Evolutionary conservation across 768 basidiomycete genomes (phyloP).

Genomic region (Fibroporia radiculosa): DNA sequence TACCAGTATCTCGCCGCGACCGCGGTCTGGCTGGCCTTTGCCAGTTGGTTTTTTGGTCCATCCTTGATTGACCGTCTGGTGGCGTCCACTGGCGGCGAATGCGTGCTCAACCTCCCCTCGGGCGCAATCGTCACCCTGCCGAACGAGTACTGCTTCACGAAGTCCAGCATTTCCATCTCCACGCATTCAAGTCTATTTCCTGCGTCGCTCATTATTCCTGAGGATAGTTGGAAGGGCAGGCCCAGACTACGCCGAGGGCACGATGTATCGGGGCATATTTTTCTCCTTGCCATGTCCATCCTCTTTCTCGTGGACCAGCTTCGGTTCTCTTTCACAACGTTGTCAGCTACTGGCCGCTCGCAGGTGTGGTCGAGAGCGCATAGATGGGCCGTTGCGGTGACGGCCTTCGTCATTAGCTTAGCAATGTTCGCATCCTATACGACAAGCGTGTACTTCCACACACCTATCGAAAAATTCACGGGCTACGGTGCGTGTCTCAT

Average conservation of each 20-base stretch:
- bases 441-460: constrained; percentile 88
- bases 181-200: constrained; percentile 63
- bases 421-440: constrained; percentile 74
- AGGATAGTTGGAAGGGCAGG: constrained; percentile 34
- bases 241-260: constrained; percentile 77
- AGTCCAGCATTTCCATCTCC: constrained; percentile 41
- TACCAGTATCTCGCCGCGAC: constrained; percentile 53
- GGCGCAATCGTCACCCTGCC: constrained; percentile 50
- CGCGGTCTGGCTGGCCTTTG: constrained; percentile 64
- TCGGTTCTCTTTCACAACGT: constrained; percentile 36
- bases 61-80: constrained; percentile 62
- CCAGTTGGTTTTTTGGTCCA: constrained; percentile 86
- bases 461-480: constrained; percentile 78
- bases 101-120: constrained; percentile 55
- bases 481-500: constrained; percentile 66
- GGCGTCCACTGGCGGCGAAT: constrained; percentile 65
- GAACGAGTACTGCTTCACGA: constrained; percentile 45
- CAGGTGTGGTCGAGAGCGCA: constrained; percentile 37
- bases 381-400: constrained; percentile 37
- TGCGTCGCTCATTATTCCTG: constrained; percentile 28
- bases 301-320: constrained; percentile 79
- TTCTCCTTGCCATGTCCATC: constrained; percentile 73
- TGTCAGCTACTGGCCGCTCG: constrained; percentile 11
- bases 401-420: constrained; percentile 41
- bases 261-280: constrained; percentile 91